Evolutionary conservation across 768 basidiomycete genomes (phyloP).

Genomic region (Phlegmacium glaucopus): DNA sequence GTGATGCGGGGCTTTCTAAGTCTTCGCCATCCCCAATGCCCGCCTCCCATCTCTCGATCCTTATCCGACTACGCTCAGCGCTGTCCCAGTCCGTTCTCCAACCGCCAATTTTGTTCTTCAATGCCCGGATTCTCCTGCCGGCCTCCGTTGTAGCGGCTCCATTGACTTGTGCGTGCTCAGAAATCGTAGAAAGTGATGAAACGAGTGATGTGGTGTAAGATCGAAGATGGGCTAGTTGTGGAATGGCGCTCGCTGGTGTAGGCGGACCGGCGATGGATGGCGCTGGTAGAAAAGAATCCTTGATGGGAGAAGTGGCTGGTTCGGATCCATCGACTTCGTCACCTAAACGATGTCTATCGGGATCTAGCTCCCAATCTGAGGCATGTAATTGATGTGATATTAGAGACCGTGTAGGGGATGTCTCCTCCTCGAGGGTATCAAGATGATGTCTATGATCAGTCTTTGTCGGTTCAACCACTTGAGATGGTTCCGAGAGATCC

Average conservation of each 20-base stretch:
- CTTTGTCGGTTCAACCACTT: constrained; percentile 20
- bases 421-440: constrained; percentile 29
- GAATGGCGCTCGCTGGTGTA: constrained; percentile 57
- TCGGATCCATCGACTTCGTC: constrained; percentile 48
- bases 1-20: constrained; percentile 24
- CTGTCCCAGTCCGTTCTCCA: constrained; percentile 84
- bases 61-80: constrained; percentile 72
- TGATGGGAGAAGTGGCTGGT: constrained; percentile 45
- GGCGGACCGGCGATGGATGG: constrained; percentile 46
- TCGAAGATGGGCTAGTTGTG: constrained; percentile 69
- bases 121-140: constrained; percentile 78
- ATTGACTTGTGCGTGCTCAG: constrained; percentile 87
- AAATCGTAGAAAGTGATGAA: constrained; percentile 70
- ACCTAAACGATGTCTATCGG: constrained; percentile 42
- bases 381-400: constrained; percentile 22
- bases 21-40: constrained; percentile 46
- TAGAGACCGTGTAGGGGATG: constrained; percentile 16
- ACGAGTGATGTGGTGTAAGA: constrained; percentile 73
- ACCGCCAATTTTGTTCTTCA: constrained; percentile 79
- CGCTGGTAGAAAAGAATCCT: constrained; percentile 54
- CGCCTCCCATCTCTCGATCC: constrained; percentile 81
- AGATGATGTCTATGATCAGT: constrained; percentile 20
- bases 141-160: constrained; percentile 83
- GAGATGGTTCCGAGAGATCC: constrained; percentile 37
- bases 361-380: constrained; percentile 63